A percentile compares a stretch with the other conserved stretches of the same genome.
Conservation (phyloP, 2,329 filamentous ascomycete genomes). For the Orbilia ellipsospora region DNA sequence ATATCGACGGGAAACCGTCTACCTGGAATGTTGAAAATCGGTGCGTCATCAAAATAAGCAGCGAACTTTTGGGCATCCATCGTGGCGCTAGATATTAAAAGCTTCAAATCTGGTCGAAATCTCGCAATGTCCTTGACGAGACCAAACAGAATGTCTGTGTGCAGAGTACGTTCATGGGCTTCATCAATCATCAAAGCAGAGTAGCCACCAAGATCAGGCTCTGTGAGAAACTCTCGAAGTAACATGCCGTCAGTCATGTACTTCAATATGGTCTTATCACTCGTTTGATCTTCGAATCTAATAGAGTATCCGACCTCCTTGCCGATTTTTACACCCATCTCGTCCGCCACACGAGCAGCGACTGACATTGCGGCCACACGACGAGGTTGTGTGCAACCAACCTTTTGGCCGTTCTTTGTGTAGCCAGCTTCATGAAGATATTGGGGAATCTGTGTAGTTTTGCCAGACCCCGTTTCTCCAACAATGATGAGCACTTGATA, state of each 20-base stretch:
- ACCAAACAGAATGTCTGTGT: conserved; percentile 89
- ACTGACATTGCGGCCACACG: conserved; percentile 98
- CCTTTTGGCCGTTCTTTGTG: conserved; percentile 82
- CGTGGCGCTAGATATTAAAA: conserved; percentile 92
- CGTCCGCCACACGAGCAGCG: conserved; percentile 93
- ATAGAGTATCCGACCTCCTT: conserved; percentile 95
- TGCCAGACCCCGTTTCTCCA: conserved; percentile 93
- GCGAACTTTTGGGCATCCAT: conserved; percentile 95
- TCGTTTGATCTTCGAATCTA: conserved; percentile 91
- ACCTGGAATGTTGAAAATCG: conserved; percentile 94
- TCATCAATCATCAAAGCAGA: conserved; percentile 96
- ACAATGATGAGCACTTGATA: conserved; percentile 92
- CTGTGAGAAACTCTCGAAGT: conserved; percentile 86
- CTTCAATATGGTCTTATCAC: conserved; percentile 89
- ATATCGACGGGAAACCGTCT: conserved; percentile 89
- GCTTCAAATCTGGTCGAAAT: conserved; percentile 83
- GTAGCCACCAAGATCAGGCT: conserved; percentile 84
- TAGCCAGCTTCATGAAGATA: conserved; percentile 93
- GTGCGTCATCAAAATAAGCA: conserved; percentile 88
- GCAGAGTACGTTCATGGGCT: conserved; percentile 91
- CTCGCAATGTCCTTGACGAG: conserved; percentile 88
- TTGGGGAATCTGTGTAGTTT: conserved; percentile 94
- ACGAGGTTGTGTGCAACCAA: conserved; percentile 93
- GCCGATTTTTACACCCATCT: conserved; percentile 88
- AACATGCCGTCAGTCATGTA: conserved; percentile 99